phyloP scores from a whole-genome alignment of 129 eudicot genomes.

The Flaveria robusta region DNA sequence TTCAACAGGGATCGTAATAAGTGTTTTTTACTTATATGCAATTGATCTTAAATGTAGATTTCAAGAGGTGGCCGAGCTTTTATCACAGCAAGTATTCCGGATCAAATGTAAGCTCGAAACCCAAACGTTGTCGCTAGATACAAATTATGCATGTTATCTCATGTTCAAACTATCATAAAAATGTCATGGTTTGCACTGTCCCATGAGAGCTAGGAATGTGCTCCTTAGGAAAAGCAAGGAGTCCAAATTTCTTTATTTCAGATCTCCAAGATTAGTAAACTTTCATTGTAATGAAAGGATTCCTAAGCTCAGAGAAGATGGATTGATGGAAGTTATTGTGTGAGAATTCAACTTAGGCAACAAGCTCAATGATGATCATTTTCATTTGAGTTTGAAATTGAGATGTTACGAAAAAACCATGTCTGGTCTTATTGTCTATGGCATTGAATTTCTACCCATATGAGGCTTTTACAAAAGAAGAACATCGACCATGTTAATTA shows the following conservation, averaged over 20 bases:
- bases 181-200: conserved; percentile 3
- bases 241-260: neutral
- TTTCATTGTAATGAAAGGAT: neutral
- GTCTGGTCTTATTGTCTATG: conserved; percentile 9
- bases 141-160: neutral
- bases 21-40: too few relatives aligned
- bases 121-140: neutral
- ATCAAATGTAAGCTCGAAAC: neutral
- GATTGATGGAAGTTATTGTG: conserved; percentile 8
- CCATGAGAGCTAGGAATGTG: neutral
- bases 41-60: neutral
- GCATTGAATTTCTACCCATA: neutral
- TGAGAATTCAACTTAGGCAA: neutral
- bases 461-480: neutral
- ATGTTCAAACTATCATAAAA: neutral
- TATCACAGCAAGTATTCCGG: neutral
- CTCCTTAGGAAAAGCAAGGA: conserved; percentile 1
- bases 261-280: conserved; percentile 5
- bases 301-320: neutral
- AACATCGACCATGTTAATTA: too few relatives aligned
- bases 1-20: too few relatives aligned
- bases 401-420: neutral
- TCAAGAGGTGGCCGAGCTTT: neutral
- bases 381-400: neutral
- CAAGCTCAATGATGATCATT: neutral